phyloP scores from a whole-genome alignment of 257 asterid genomes.

The Petrea volubilis region DNA sequence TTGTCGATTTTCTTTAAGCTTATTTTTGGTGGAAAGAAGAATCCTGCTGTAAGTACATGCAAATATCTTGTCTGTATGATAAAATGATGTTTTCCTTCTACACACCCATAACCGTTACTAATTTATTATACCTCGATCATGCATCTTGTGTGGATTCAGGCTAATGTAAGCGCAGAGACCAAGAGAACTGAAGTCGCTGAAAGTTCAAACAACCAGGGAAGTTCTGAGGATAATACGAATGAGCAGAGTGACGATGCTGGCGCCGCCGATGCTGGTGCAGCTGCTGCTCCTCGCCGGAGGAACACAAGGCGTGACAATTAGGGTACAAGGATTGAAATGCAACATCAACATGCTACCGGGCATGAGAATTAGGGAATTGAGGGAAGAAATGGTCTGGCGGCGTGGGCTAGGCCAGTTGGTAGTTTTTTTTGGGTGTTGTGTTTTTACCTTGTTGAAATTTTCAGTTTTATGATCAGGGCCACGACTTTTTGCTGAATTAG shows the following conservation, averaged over 20 bases:
- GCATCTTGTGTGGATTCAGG: conserved; percentile 37
- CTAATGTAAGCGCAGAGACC: conserved; percentile 38
- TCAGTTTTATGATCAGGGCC: conserved; percentile 16
- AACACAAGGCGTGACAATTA: conserved; percentile 61
- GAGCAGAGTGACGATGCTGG: conserved; percentile 52
- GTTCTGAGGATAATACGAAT: conserved; percentile 62
- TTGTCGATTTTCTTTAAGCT: conserved; percentile 64
- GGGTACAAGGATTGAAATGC: background rate
- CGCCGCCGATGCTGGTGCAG: too few relatives aligned
- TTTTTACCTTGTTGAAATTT: conserved; percentile 18
- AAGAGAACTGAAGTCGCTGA: conserved; percentile 55
- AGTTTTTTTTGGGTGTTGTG: conserved; percentile 27
- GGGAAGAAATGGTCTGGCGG: conserved; percentile 2
- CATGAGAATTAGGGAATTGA: conserved; percentile 13
- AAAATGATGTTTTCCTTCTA: background rate
- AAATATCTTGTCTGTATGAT: background rate
- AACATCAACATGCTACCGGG: background rate
- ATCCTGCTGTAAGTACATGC: conserved; percentile 48
- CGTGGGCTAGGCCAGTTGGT: conserved; percentile 8
- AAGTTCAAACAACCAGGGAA: conserved; percentile 51
- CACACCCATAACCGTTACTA: background rate
- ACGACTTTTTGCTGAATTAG: conserved; percentile 34
- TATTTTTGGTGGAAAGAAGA: conserved; percentile 87
- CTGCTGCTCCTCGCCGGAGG: conserved; percentile 64
- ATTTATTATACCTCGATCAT: background rate